Conservation (phyloP, 1,284 basidiomycete genomes). For the Tilletia caries region DNA sequence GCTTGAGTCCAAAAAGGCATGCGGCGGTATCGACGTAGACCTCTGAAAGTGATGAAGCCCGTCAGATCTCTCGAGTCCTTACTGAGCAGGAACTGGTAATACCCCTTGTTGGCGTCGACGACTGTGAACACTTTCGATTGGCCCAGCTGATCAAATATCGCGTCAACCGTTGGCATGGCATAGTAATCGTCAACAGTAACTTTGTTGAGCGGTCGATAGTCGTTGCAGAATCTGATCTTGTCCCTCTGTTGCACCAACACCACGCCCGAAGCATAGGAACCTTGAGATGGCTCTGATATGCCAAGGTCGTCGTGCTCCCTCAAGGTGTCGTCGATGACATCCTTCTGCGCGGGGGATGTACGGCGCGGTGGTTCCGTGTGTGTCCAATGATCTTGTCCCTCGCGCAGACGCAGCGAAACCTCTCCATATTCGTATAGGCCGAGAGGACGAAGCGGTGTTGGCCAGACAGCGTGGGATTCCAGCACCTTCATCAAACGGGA, state of each 20-base stretch:
- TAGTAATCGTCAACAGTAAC: background rate
- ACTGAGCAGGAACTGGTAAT: background rate
- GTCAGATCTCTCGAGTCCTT: background rate
- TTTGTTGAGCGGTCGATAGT: background rate
- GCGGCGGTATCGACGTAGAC: background rate
- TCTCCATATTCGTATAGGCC: background rate
- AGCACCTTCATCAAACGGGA: background rate
- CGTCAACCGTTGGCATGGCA: constrained; percentile 1
- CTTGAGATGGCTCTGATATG: background rate
- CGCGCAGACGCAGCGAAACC: background rate
- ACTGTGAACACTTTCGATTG: background rate
- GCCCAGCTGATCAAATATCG: background rate
- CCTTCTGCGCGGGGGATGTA: background rate
- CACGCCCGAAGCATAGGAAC: background rate
- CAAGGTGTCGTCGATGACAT: background rate
- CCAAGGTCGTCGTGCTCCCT: background rate
- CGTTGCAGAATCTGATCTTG: background rate
- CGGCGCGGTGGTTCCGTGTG: background rate
- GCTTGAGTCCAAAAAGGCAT: constrained; percentile 13
- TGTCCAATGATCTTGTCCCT: background rate
- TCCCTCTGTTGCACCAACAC: background rate
- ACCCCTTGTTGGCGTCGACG: constrained; percentile 1
- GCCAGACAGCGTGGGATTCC: background rate
- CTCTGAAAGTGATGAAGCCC: background rate
- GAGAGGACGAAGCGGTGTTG: background rate